Evolutionary conservation across 805 yeast species (phyloP).

Genomic region (Saturnispora besseyi): DNA sequence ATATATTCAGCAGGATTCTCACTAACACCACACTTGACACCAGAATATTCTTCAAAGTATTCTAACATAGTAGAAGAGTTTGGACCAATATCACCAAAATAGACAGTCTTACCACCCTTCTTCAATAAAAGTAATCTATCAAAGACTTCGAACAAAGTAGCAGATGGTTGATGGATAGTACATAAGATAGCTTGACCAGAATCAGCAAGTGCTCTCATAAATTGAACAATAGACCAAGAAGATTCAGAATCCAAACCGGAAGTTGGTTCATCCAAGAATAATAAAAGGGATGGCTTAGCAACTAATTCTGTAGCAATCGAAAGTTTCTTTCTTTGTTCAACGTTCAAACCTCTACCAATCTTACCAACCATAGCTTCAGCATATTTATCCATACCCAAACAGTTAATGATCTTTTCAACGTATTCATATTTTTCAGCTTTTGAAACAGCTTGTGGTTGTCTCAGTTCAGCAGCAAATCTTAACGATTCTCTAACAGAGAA

Average conservation of each 20-base stretch:
- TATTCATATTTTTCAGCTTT: conserved; percentile 33
- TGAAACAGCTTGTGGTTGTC: conserved; percentile 34
- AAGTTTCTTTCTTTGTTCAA: conserved; percentile 44
- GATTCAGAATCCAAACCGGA: conserved; percentile 51
- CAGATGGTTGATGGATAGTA: conserved; percentile 46
- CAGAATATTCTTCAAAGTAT: conserved; percentile 46
- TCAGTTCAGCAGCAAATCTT: conserved; percentile 40
- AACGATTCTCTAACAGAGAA: conserved; percentile 45
- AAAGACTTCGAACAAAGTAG: conserved; percentile 34
- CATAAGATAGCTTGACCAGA: conserved; percentile 48
- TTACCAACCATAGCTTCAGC: conserved; percentile 44
- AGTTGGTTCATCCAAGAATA: conserved; percentile 53
- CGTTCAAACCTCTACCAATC: conserved; percentile 41
- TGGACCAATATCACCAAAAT: conserved; percentile 45
- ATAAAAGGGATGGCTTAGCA: conserved; percentile 42
- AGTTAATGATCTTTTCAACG: conserved; percentile 33
- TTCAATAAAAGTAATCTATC: conserved; percentile 38
- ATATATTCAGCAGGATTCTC: conserved; percentile 75
- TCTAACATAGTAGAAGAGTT: conserved; percentile 36
- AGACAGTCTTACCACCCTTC: conserved; percentile 45
- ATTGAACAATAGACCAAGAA: conserved; percentile 48
- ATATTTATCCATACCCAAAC: conserved; percentile 34
- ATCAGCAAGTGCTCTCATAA: conserved; percentile 40
- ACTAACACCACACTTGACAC: conserved; percentile 50
- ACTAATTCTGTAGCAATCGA: conserved; percentile 49